Evolutionary conservation across 192 early-diverging fungal species (phyloP).

Genomic region (Coemansia sp.): DNA sequence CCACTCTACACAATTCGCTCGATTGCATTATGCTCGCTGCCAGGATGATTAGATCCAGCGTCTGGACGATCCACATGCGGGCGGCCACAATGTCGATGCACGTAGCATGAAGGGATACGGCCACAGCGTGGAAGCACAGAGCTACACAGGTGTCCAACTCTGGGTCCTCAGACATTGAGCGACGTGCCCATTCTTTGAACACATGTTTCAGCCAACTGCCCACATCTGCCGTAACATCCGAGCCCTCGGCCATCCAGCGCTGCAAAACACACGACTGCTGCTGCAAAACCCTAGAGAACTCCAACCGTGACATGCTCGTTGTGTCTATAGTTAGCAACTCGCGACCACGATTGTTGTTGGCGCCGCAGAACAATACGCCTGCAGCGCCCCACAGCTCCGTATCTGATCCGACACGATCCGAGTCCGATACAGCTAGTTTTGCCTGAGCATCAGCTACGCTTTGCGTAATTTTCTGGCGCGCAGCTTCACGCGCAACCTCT

Average conservation of each 20-base stretch:
- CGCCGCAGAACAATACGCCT: constrained; percentile 18
- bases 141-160: neutral
- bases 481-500: constrained; percentile 8
- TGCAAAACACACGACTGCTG: constrained; percentile 22
- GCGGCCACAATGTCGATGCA: neutral
- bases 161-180: neutral
- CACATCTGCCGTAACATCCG: neutral
- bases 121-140: constrained; percentile 16
- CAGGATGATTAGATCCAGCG: constrained; percentile 37
- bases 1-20: neutral
- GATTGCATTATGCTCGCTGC: constrained; percentile 18
- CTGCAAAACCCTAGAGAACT: constrained; percentile 3
- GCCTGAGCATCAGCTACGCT: neutral
- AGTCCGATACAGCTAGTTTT: too few relatives aligned
- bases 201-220: constrained; percentile 26
- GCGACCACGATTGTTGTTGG: constrained; percentile 8
- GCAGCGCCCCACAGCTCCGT: constrained; percentile 13
- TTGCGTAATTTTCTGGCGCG: constrained; percentile 16
- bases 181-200: constrained; percentile 33
- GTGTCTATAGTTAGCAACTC: constrained; percentile 4
- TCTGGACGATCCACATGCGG: constrained; percentile 17
- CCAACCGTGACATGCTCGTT: neutral
- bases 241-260: constrained; percentile 9
- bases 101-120: constrained; percentile 6
- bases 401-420: too few relatives aligned